Percentiles rank a stretch among this genome's conserved stretches.
Evolutionary conservation across 805 yeast species (phyloP).

Genomic region (Kregervanrija pseudodelftensis): DNA sequence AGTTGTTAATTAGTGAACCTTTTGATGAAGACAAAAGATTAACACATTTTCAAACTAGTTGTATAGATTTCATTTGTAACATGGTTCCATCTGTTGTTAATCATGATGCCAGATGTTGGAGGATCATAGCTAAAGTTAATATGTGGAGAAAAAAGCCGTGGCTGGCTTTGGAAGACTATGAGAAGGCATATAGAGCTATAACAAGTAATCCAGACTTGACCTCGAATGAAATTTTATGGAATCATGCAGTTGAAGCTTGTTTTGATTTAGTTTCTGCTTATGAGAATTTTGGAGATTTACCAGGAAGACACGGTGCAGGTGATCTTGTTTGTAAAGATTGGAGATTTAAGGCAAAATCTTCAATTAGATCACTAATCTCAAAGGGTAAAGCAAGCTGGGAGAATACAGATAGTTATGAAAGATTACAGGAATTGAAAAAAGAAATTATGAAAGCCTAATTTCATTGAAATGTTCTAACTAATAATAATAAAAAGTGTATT

Average conservation of each 20-base stretch:
- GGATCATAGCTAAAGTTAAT: constrained; percentile 77
- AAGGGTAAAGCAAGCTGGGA: constrained; percentile 79
- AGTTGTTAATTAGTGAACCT: constrained; percentile 51
- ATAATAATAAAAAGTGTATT: neutral
- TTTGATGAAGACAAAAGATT: constrained; percentile 29
- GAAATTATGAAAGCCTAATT: constrained; percentile 24
- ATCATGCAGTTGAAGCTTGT: constrained; percentile 72
- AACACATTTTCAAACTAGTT: constrained; percentile 58
- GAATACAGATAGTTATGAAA: constrained; percentile 69
- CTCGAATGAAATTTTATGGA: constrained; percentile 58
- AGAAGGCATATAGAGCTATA: constrained; percentile 75
- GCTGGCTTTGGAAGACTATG: constrained; percentile 79
- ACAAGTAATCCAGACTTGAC: constrained; percentile 59
- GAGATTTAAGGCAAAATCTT: constrained; percentile 74
- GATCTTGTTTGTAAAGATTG: constrained; percentile 88
- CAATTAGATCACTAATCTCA: constrained; percentile 68
- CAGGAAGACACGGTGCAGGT: constrained; percentile 73
- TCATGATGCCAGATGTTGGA: constrained; percentile 67
- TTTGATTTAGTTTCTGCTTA: constrained; percentile 78
- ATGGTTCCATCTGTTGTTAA: constrained; percentile 63
- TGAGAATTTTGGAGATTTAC: constrained; percentile 77
- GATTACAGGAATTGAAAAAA: constrained; percentile 45
- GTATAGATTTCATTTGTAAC: constrained; percentile 65
- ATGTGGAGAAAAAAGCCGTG: constrained; percentile 84
- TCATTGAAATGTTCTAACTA: neutral